Evolutionary conservation across 441 rosid genomes (phyloP).

Genomic region (Kokia cookei): DNA sequence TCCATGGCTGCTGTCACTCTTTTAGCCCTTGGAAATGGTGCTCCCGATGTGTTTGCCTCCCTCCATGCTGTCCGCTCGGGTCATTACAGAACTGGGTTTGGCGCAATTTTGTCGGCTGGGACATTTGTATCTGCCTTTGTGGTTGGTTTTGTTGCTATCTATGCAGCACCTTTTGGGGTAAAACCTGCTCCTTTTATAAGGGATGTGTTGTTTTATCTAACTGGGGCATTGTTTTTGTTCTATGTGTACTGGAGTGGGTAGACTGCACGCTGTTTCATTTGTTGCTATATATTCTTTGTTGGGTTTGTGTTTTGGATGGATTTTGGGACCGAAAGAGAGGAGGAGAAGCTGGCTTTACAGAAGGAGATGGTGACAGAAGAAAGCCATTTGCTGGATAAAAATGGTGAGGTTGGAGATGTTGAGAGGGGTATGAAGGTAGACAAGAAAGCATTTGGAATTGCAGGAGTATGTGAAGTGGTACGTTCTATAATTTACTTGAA

Average conservation of each 20-base stretch:
- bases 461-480: constrained; percentile 35
- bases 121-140: constrained; percentile 88
- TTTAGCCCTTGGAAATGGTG: constrained; percentile 88
- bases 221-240: constrained; percentile 68
- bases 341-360: constrained; percentile 10
- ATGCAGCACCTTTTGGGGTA: constrained; percentile 78
- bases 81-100: constrained; percentile 82
- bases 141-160: constrained; percentile 87
- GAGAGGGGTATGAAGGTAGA: constrained; percentile 26
- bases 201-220: constrained; percentile 75
- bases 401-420: constrained; percentile 31
- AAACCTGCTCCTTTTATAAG: constrained; percentile 69
- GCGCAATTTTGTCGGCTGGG: constrained; percentile 89
- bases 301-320: constrained; percentile 98
- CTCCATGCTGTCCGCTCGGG: constrained; percentile 79
- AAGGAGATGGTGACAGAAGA: constrained; percentile 20
- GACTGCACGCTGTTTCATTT: constrained; percentile 90
- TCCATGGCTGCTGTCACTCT: constrained; percentile 94
- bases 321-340: constrained; percentile 36
- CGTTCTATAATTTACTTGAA: not conserved
- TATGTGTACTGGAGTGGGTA: constrained; percentile 92
- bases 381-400: constrained; percentile 15
- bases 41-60: constrained; percentile 91
- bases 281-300: constrained; percentile 84
- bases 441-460: constrained; percentile 18